Conservation (phyloP, 1,284 basidiomycete species). For the Kwoniella shivajii region DNA sequence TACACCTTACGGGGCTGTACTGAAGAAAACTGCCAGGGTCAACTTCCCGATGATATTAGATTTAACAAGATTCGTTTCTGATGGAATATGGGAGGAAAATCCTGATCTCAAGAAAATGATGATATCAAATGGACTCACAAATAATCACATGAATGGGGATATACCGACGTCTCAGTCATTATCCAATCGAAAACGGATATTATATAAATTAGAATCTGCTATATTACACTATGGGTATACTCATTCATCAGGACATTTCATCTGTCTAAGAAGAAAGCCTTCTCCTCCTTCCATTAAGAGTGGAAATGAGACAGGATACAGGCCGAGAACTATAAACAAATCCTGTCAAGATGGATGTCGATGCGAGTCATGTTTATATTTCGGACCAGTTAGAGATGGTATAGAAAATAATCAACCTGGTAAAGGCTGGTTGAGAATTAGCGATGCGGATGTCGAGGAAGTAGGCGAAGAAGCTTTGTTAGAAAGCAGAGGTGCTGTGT, state of each 20-base stretch:
- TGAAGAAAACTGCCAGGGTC: conserved; percentile 80
- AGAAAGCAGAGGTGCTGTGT: conserved; percentile 61
- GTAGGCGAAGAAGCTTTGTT: conserved; percentile 74
- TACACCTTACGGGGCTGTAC: conserved; percentile 65
- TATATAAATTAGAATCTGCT: conserved; percentile 77
- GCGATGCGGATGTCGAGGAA: conserved; percentile 78
- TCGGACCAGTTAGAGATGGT: conserved; percentile 37
- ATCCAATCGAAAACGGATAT: conserved; percentile 58
- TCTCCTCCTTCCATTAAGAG: background rate
- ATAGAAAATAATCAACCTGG: conserved; percentile 45
- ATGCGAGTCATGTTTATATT: conserved; percentile 37
- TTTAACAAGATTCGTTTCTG: conserved; percentile 67
- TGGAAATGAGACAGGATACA: conserved; percentile 5
- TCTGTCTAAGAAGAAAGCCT: conserved; percentile 83
- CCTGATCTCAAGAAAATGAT: background rate
- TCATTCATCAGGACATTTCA: conserved; percentile 87
- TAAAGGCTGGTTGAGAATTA: conserved; percentile 73
- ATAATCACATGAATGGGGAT: background rate
- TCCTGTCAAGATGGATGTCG: conserved; percentile 43
- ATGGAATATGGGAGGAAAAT: conserved; percentile 46
- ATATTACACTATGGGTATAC: conserved; percentile 84
- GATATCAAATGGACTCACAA: background rate
- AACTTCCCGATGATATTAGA: conserved; percentile 82
- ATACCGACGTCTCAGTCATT: background rate
- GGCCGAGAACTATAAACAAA: conserved; percentile 30